Evolutionary conservation across 768 basidiomycete genomes (phyloP).

Genomic region (Kwoniella sp.): DNA sequence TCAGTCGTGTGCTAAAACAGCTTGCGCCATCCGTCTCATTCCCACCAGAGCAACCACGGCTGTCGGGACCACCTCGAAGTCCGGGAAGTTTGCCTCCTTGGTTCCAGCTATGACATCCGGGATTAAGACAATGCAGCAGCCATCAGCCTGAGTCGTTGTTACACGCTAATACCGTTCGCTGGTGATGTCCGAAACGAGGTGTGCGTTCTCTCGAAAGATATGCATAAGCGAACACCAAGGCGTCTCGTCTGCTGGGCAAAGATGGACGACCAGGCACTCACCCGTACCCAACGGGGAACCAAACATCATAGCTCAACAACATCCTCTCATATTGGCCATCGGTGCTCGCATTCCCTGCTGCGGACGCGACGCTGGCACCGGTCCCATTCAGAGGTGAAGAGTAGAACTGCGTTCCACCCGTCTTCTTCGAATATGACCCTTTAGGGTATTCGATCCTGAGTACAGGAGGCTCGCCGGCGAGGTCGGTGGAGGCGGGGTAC

Average conservation of each 20-base stretch:
- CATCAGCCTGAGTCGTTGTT: neutral
- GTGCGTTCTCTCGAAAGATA: neutral
- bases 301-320: conserved; percentile 66
- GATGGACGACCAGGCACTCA: conserved; percentile 31
- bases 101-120: conserved; percentile 61
- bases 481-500: conserved; percentile 30
- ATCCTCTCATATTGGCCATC: conserved; percentile 43
- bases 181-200: neutral
- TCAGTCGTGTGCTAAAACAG: conserved; percentile 82
- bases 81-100: conserved; percentile 84
- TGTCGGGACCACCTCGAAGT: conserved; percentile 61
- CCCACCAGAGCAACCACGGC: conserved; percentile 52
- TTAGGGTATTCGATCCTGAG: conserved; percentile 44
- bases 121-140: neutral
- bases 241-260: neutral
- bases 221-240: neutral
- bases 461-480: conserved; percentile 37
- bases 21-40: conserved; percentile 62
- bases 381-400: conserved; percentile 25
- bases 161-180: too few species aligned
- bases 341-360: conserved; percentile 17
- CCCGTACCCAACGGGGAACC: conserved; percentile 72
- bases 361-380: conserved; percentile 4
- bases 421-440: conserved; percentile 43
- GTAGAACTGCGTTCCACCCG: conserved; percentile 50